These are phyloP conservation scores for Fremontodendron californicum DNA, from an alignment of 345 rosid species.

Conservation along the genomic window DNA sequence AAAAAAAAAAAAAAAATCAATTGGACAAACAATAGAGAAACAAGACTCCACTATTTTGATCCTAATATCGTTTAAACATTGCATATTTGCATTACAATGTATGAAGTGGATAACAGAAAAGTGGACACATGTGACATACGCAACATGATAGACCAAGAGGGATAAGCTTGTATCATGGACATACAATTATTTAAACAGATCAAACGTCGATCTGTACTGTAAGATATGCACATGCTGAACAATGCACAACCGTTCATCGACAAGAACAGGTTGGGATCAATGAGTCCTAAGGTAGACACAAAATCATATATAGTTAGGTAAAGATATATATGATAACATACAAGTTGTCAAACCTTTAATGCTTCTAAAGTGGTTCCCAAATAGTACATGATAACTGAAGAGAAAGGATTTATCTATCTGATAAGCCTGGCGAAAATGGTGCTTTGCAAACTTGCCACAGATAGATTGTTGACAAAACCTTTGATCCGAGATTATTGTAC, in stretches of 20 bases:
- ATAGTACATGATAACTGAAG: slow-evolving; percentile 90
- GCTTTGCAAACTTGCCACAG: too few relatives aligned
- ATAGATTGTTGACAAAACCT: too few relatives aligned
- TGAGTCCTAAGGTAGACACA: background rate
- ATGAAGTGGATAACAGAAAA: background rate
- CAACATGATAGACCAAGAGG: background rate
- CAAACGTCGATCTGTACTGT: background rate
- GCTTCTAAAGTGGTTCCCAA: slow-evolving; percentile 81
- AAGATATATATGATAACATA: background rate
- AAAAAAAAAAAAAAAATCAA: slow-evolving; percentile 9
- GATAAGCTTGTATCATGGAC: background rate
- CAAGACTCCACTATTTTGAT: slow-evolving; percentile 9
- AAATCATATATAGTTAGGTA: background rate
- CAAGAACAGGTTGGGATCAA: background rate
- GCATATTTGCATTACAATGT: background rate
- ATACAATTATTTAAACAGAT: background rate
- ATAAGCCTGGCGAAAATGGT: slow-evolving; percentile 80
- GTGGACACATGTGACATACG: background rate
- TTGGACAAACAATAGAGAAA: background rate
- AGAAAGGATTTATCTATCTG: slow-evolving; percentile 65
- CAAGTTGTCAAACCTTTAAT: slow-evolving; percentile 46
- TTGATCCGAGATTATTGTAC: too few relatives aligned
- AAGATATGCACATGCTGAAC: background rate
- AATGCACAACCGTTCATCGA: background rate
- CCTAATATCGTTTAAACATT: background rate